phyloP scores from a whole-genome alignment of 2,329 filamentous ascomycete species.

The Drechmeria coniospora region DNA sequence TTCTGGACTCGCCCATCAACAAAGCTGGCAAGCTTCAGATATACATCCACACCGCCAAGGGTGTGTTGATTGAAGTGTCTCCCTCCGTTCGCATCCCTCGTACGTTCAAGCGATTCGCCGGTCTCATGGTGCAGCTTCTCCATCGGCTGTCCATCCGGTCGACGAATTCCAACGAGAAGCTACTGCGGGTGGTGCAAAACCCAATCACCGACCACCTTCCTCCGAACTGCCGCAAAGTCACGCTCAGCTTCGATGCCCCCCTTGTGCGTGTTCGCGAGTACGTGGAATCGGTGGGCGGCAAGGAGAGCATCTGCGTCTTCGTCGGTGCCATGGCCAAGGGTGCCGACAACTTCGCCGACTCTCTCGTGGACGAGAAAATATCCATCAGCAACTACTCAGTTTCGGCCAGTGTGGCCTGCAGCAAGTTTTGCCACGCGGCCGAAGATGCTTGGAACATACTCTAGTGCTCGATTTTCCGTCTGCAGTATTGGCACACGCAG shows the following conservation, averaged over 20 bases:
- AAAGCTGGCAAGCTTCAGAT: slow-evolving; percentile 96
- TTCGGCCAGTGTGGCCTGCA: slow-evolving; percentile 94
- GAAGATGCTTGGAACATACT: slow-evolving; percentile 94
- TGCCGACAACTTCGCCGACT: slow-evolving; percentile 85
- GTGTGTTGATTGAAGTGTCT: slow-evolving; percentile 92
- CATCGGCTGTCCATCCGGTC: slow-evolving; percentile 93
- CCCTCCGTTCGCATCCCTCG: slow-evolving; percentile 95
- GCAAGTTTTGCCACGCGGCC: slow-evolving; percentile 97
- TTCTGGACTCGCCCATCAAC: slow-evolving; percentile 96
- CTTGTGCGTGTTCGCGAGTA: slow-evolving; percentile 83
- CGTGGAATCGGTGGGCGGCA: slow-evolving; percentile 58
- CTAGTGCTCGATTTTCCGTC: slow-evolving; percentile 41
- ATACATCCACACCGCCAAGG: slow-evolving; percentile 95
- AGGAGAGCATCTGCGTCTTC: slow-evolving; percentile 94
- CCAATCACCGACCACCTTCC: slow-evolving; percentile 94
- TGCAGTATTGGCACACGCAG: too few relatives aligned
- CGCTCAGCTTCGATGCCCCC: slow-evolving; percentile 82
- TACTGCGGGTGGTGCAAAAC: slow-evolving; percentile 94
- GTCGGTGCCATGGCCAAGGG: slow-evolving; percentile 98
- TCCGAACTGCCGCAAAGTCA: slow-evolving; percentile 94
- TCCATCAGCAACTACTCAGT: slow-evolving; percentile 97
- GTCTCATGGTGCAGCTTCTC: slow-evolving; percentile 94
- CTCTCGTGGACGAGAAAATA: slow-evolving; percentile 90
- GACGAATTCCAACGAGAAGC: slow-evolving; percentile 92
- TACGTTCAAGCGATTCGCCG: slow-evolving; percentile 97